Conservation (phyloP, 208 protist species). For the Jaenimonas drosophilae region DNA sequence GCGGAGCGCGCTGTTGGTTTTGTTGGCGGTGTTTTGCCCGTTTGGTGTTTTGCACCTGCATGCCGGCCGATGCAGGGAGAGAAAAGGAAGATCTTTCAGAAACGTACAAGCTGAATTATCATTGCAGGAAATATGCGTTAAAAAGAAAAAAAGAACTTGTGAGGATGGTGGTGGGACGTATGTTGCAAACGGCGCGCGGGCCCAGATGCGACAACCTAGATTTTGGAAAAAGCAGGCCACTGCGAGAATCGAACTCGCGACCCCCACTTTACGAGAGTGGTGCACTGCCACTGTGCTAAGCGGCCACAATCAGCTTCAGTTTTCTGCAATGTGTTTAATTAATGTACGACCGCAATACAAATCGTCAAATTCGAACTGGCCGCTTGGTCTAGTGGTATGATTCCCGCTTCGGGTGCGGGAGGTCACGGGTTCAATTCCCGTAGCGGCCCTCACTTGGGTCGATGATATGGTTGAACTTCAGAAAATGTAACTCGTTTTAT, state of each 20-base stretch:
- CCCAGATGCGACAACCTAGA: too few relatives aligned
- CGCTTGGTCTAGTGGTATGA: slow-evolving; percentile 84
- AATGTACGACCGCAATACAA: background rate
- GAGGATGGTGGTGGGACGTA: too few relatives aligned
- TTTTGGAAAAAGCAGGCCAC: slow-evolving; percentile 68
- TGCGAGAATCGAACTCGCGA: slow-evolving; percentile 94
- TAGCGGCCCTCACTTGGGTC: slow-evolving; percentile 34
- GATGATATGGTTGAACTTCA: background rate
- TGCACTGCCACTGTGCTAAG: slow-evolving; percentile 95
- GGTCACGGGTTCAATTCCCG: slow-evolving; percentile 82
- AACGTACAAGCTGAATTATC: too few relatives aligned
- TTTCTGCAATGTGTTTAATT: background rate
- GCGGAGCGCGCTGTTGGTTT: too few relatives aligned
- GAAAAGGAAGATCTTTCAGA: too few relatives aligned
- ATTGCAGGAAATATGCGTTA: too few relatives aligned
- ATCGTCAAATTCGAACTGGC: slow-evolving; percentile 7
- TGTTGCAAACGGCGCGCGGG: too few relatives aligned
- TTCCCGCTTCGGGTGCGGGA: slow-evolving; percentile 79
- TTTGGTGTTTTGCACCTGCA: too few relatives aligned
- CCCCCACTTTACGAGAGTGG: slow-evolving; percentile 94
- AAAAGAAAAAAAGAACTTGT: too few relatives aligned
- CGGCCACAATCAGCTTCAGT: slow-evolving; percentile 23
- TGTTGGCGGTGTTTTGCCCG: too few relatives aligned
- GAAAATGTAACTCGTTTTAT: too few relatives aligned
- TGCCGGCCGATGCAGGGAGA: too few relatives aligned